phyloP scores from a whole-genome alignment of 129 eudicot species.

The Dittrichia graveolens region DNA sequence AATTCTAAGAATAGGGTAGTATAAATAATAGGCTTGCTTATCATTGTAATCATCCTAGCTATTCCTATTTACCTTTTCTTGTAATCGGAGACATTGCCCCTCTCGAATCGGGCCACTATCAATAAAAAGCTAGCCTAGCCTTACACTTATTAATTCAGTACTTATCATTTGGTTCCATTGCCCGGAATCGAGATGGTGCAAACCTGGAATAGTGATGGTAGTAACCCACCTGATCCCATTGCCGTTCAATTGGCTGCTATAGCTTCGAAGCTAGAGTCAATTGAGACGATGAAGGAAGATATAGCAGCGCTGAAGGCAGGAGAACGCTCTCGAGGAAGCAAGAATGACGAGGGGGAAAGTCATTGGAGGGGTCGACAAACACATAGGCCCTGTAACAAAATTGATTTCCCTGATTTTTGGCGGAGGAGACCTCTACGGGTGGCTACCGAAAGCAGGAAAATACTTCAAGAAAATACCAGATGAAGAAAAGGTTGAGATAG shows the following conservation, averaged over 20 bases:
- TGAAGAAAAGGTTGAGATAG: neutral
- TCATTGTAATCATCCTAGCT: neutral
- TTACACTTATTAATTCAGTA: neutral
- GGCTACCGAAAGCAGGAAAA: slow-evolving; percentile 21
- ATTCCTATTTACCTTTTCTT: neutral
- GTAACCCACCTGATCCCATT: neutral
- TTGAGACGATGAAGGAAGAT: slow-evolving; percentile 1
- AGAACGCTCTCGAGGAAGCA: neutral
- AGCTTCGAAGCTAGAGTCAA: neutral
- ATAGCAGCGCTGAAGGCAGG: neutral
- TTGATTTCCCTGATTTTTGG: slow-evolving; percentile 18
- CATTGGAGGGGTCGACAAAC: neutral
- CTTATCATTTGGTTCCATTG: slow-evolving; percentile 7
- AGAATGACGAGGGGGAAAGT: neutral
- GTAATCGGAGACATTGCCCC: too few relatives aligned
- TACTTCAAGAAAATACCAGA: too few relatives aligned
- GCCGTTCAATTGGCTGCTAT: neutral
- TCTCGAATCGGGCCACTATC: too few relatives aligned
- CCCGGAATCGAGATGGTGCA: slow-evolving; percentile 1
- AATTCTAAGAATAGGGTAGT: neutral
- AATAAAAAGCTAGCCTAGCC: too few relatives aligned
- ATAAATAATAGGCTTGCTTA: neutral
- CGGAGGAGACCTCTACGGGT: slow-evolving; percentile 16
- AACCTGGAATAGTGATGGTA: neutral
- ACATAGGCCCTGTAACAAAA: neutral